Evolutionary conservation across 805 yeast species (phyloP), one percentile per base, ranked within the genome.

Genomic region (Candida orba): DNA sequence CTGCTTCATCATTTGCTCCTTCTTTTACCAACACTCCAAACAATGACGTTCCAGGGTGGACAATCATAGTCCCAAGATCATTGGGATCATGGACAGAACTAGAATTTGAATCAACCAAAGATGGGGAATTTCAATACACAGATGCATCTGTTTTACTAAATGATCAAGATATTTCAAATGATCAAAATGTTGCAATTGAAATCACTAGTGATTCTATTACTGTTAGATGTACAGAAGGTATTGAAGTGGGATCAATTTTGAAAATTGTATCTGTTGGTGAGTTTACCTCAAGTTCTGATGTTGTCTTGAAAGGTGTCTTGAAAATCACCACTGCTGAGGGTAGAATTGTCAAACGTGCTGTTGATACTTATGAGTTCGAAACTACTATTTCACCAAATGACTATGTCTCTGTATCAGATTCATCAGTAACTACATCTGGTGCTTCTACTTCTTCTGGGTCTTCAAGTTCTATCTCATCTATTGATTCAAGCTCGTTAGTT

Each of bases 41-140:
- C 15, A 43, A 20, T 14, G 49, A 44, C 15, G 30, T 39, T 22
- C 52, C 51, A 38, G 35, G 33, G 20, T 52, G 52, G 52, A 40
- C 36, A 4, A 5, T 49, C 14, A 12, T 32, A 14, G 27, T 52
- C 37, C 57, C 57, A 44, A 52, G 51, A 27, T 36, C 38, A 14
- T 43, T 50, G 31, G 50, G 51, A 8, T 53, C 56, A 46, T 51
- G 56, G 56, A 36, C 43, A n/a, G 39, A 40, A 8, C 30, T 51
- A n/a, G 36, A 44, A 3, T 4, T 51, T 10, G 30, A 37, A 6
- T 47, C 39, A 24, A n/a, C 43, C 17, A 39, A 37, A 17, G 12
- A 17, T 20, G 48, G 46, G 31, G 22, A 14, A 7, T 52, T 48
- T 40, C 30, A 14, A 4, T 49, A 42, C 41, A 32, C 37, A 6